Base-by-base conservation (phyloP, 2,329 filamentous ascomycete genomes). In the Neophaeococcomyces mojaviensis region DNA sequence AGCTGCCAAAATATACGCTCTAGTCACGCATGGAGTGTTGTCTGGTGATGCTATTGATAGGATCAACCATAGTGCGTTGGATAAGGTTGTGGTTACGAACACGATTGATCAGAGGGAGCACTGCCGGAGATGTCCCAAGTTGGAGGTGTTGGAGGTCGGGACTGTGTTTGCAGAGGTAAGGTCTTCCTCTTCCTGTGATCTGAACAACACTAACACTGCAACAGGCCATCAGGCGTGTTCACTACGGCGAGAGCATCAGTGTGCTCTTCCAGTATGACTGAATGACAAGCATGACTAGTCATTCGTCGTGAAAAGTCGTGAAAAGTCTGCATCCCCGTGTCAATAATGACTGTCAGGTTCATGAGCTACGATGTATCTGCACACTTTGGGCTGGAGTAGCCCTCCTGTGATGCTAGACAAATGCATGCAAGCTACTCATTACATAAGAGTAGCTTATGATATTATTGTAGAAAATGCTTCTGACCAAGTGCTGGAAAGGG, bases 191-290 rank as follows among this genome's bases (percentile, higher is more conserved):
- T 4, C 28, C 20, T 19, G 26, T 15, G 37, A 28, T 18, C 55
- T 53, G 8, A 16, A 18, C n/a, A 15, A 3, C 7, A 19, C 22
- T 37, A 64, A 48, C 37, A 33, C 19, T 34, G n/a, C 48, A 56
- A 15, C 47, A 81, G 79, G 81, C 92, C 41, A 96, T 97, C 58
- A 85, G 92, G 53, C 81, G 92, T 52, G 90, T 97, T 49, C 92
- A 98, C 68, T 89, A 97, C 66, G 92, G 92, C 59, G 92, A 98
- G 71, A 95, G 88, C 61, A 95, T 98, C 68, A 95, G 88, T 64
- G 87, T 92, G 50, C 76, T 98, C 42, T 98, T 98, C 68, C 84
- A 88, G 63, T 84, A 87, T 66, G 84, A 87, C 63, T 88, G 64
- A 51, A 38, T 40, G 22, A n/a, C 32, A 28, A 9, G 40, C 32